Percentiles rank a stretch among this genome's conserved stretches.
phyloP scores from a whole-genome alignment of 768 basidiomycete species.

The Strobilomyces confusus region DNA sequence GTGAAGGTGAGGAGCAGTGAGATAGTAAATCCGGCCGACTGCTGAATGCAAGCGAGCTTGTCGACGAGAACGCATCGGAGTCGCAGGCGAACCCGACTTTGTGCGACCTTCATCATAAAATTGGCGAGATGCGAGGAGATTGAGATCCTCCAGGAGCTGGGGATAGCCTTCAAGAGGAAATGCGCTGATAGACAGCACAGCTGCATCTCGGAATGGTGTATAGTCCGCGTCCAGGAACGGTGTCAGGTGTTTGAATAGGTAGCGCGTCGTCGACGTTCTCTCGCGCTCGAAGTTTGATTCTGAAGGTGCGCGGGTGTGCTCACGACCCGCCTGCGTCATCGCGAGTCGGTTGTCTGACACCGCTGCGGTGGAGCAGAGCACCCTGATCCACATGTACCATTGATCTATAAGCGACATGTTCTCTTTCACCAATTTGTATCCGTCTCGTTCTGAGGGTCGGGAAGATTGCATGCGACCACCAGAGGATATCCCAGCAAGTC shows the following conservation, averaged over 20 bases:
- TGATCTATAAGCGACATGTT: slow-evolving; percentile 62
- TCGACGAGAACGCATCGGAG: slow-evolving; percentile 56
- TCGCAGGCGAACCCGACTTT: slow-evolving; percentile 43
- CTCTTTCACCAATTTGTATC: slow-evolving; percentile 49
- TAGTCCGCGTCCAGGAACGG: slow-evolving; percentile 88
- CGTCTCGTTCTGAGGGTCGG: slow-evolving; percentile 49
- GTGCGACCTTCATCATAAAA: slow-evolving; percentile 67
- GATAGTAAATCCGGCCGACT: slow-evolving; percentile 82
- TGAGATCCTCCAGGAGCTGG: slow-evolving; percentile 80
- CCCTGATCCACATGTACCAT: slow-evolving; percentile 82
- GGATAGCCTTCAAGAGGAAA: slow-evolving; percentile 76
- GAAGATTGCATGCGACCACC: slow-evolving; percentile 36
- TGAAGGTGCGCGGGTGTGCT: slow-evolving; percentile 67
- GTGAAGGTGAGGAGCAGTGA: slow-evolving; percentile 75
- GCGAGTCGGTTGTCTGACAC: slow-evolving; percentile 59
- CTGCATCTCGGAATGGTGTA: slow-evolving; percentile 76
- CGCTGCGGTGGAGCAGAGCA: slow-evolving; percentile 78
- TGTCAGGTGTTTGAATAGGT: slow-evolving; percentile 79
- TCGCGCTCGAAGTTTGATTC: slow-evolving; percentile 78
- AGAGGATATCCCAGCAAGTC: slow-evolving; percentile 70
- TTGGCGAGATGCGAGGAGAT: slow-evolving; percentile 73
- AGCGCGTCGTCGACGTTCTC: slow-evolving; percentile 75
- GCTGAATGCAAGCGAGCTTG: slow-evolving; percentile 82
- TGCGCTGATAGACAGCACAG: slow-evolving; percentile 84
- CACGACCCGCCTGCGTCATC: slow-evolving; percentile 52